phyloP scores from a whole-genome alignment of 2,329 filamentous ascomycete genomes.

The Diplodia scrobiculata region DNA sequence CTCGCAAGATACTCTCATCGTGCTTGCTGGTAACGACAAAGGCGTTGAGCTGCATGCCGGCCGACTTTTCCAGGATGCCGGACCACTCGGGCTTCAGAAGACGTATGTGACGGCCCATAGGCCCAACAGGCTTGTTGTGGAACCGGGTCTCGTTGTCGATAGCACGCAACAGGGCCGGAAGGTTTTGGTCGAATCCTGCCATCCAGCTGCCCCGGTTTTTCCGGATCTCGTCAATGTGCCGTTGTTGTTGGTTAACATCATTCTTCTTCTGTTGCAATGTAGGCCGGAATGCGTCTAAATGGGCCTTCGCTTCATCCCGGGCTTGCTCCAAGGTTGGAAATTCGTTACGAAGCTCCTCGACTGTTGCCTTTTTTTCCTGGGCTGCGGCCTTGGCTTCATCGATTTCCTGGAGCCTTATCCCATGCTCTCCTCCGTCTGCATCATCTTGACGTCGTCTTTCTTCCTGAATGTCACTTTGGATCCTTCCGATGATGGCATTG shows the following conservation, averaged over 20 bases:
- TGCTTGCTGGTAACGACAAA: conserved; percentile 79
- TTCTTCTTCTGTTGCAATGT: conserved; percentile 38
- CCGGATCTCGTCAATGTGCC: conserved; percentile 56
- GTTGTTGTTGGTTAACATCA: conserved; percentile 59
- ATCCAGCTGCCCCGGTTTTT: conserved; percentile 62
- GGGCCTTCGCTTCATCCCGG: conserved; percentile 39
- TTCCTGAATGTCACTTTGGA: conserved; percentile 52
- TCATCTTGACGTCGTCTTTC: conserved; percentile 62
- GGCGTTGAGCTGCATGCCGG: conserved; percentile 69
- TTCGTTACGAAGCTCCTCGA: conserved; percentile 48
- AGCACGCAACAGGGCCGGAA: conserved; percentile 65
- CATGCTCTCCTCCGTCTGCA: conserved; percentile 69
- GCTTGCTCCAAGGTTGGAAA: conserved; percentile 41
- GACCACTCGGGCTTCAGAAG: conserved; percentile 81
- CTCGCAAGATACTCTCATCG: conserved; percentile 70
- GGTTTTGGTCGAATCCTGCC: conserved; percentile 63
- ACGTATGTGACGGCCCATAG: conserved; percentile 75
- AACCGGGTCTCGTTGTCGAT: conserved; percentile 73
- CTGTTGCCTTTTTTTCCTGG: conserved; percentile 49
- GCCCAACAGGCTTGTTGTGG: conserved; percentile 73
- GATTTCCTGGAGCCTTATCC: conserved; percentile 62
- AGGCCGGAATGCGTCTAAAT: conserved; percentile 34
- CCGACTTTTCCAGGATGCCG: conserved; percentile 72
- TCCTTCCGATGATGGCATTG: conserved; percentile 56
- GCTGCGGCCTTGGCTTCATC: conserved; percentile 59